These are phyloP conservation scores for Penicillium samsonianum DNA, from an alignment of 495 filamentous ascomycete genomes.

Conservation along the genomic window DNA sequence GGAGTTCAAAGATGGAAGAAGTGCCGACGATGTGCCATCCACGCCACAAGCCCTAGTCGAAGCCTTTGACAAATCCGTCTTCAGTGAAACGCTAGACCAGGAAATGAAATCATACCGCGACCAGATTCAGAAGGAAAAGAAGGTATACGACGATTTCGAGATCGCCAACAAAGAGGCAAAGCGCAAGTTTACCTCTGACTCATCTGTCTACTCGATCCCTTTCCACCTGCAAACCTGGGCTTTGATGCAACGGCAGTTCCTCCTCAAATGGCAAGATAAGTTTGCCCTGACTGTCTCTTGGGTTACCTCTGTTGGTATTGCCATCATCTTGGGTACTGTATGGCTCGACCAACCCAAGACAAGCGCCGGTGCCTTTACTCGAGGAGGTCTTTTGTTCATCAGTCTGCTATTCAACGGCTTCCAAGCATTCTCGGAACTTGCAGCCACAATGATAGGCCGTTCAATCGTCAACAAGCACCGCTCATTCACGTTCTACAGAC, in stretches of 20 bases:
- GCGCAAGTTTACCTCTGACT: slow-evolving; percentile 62
- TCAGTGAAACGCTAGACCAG: slow-evolving; percentile 53
- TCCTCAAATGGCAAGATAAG: slow-evolving; percentile 83
- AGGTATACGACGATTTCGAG: slow-evolving; percentile 72
- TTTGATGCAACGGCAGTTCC: slow-evolving; percentile 77
- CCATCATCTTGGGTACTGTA: slow-evolving; percentile 75
- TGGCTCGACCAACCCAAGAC: slow-evolving; percentile 69
- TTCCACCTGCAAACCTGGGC: slow-evolving; percentile 81
- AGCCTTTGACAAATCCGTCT: slow-evolving; percentile 67
- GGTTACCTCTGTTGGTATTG: slow-evolving; percentile 73
- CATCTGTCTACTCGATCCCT: slow-evolving; percentile 77
- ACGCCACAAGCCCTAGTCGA: slow-evolving; percentile 62
- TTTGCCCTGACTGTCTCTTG: slow-evolving; percentile 74
- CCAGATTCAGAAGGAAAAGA: slow-evolving; percentile 58
- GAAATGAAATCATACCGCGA: slow-evolving; percentile 71
- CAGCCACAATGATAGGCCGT: slow-evolving; percentile 69
- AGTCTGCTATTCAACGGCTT: slow-evolving; percentile 78
- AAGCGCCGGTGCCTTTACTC: slow-evolving; percentile 70
- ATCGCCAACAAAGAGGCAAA: slow-evolving; percentile 77
- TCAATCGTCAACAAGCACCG: slow-evolving; percentile 78
- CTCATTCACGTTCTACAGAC: slow-evolving; percentile 76
- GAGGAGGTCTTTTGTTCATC: slow-evolving; percentile 76
- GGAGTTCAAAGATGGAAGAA: slow-evolving; percentile 66
- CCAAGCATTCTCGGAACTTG: slow-evolving; percentile 74
- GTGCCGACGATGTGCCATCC: slow-evolving; percentile 63